Percentiles rank a stretch among this genome's conserved stretches.
These are phyloP conservation scores for Claviceps purpurea DNA, from an alignment of 2,329 filamentous ascomycete species.

Conservation along the genomic window DNA sequence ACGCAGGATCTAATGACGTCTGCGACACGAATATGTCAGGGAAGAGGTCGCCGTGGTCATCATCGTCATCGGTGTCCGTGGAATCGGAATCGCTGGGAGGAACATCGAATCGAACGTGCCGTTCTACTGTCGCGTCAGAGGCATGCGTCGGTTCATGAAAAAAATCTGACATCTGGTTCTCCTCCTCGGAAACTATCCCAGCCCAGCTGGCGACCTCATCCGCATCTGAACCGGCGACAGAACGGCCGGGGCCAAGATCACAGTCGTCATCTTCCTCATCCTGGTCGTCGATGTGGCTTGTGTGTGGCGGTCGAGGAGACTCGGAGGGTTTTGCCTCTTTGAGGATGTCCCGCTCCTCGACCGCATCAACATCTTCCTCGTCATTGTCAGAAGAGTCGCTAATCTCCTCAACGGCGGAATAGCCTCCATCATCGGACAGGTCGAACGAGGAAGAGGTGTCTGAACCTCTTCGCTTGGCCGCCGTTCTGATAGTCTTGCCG, in stretches of 20 bases:
- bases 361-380: constrained; percentile 62
- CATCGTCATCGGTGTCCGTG: constrained; percentile 49
- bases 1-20: constrained; percentile 55
- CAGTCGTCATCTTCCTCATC: constrained; percentile 19
- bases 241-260: constrained; percentile 24
- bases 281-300: constrained; percentile 6
- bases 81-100: constrained; percentile 54
- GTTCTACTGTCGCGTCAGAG: constrained; percentile 29
- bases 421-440: constrained; percentile 58
- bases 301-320: constrained; percentile 36
- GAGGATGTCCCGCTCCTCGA: constrained; percentile 66
- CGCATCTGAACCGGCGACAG: constrained; percentile 23
- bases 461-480: constrained; percentile 33
- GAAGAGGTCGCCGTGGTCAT: constrained; percentile 52
- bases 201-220: constrained; percentile 41
- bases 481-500: constrained; percentile 27
- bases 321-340: constrained; percentile 26
- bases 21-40: constrained; percentile 70
- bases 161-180: constrained; percentile 29
- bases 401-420: constrained; percentile 66
- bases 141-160: constrained; percentile 26
- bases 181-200: constrained; percentile 36
- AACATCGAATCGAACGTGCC: constrained; percentile 64
- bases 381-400: constrained; percentile 67
- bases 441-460: constrained; percentile 41